These are phyloP conservation scores for Fusarium virguliforme DNA, from an alignment of 2,329 filamentous ascomycete genomes.

Conservation along the genomic window DNA sequence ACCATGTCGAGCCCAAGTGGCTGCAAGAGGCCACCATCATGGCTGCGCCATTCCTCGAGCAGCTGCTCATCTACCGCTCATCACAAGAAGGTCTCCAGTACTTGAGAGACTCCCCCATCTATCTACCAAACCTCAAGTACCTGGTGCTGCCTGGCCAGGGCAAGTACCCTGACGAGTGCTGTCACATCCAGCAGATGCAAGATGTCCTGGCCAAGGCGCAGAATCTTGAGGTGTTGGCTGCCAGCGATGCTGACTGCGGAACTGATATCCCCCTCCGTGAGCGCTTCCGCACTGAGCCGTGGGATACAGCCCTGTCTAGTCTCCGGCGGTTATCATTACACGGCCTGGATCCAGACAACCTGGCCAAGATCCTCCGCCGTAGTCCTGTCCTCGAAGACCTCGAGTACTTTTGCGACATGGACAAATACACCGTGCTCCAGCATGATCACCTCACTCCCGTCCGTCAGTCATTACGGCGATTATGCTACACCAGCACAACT, in stretches of 20 bases:
- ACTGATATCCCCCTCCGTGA: slow-evolving; percentile 49
- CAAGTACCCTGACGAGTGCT: slow-evolving; percentile 48
- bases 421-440: slow-evolving; percentile 51
- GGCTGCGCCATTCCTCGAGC: slow-evolving; percentile 49
- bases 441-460: slow-evolving; percentile 42
- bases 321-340: slow-evolving; percentile 49
- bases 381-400: slow-evolving; percentile 49
- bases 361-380: slow-evolving; percentile 47
- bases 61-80: slow-evolving; percentile 49
- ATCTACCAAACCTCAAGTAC: slow-evolving; percentile 51
- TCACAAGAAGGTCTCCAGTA: slow-evolving; percentile 50
- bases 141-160: slow-evolving; percentile 47
- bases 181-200: slow-evolving; percentile 52
- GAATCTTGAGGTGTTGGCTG: slow-evolving; percentile 48
- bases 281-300: slow-evolving; percentile 48
- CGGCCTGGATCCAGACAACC: slow-evolving; percentile 48
- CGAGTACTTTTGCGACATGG: slow-evolving; percentile 52
- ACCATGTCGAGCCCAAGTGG: slow-evolving; percentile 50
- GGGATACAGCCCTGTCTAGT: slow-evolving; percentile 46
- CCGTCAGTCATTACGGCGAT: slow-evolving; percentile 41
- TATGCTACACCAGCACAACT: slow-evolving; percentile 50
- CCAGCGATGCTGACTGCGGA: slow-evolving; percentile 49
- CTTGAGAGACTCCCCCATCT: slow-evolving; percentile 49
- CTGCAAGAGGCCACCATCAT: slow-evolving; percentile 51
- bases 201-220: slow-evolving; percentile 49